Conservation (phyloP, 139 green algal species). For the Nannochloris sp. region DNA sequence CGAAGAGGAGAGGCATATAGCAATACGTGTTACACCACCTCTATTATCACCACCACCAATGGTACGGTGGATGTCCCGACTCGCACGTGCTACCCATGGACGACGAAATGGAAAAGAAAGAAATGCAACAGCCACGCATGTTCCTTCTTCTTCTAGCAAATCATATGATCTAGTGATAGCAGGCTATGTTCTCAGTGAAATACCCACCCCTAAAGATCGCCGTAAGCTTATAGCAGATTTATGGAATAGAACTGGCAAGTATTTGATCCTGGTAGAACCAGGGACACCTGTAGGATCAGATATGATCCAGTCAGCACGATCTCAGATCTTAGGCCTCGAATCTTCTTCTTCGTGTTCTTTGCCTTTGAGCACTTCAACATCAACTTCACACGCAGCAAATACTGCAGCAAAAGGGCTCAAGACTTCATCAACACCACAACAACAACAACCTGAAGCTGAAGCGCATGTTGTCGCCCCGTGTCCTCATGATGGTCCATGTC, state of each 20-base stretch:
- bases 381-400: not conserved
- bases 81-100: too few species aligned
- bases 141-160: too few species aligned
- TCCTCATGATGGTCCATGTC: slow-evolving; percentile 70
- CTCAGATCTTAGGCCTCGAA: slow-evolving; percentile 30
- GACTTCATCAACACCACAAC: not conserved
- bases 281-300: slow-evolving; percentile 56
- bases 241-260: slow-evolving; percentile 31
- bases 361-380: not conserved
- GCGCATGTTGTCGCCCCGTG: slow-evolving; percentile 75
- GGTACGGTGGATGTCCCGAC: too few species aligned
- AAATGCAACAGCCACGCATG: too few species aligned
- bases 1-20: too few species aligned
- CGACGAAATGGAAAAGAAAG: too few species aligned
- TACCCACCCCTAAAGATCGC: slow-evolving; percentile 26
- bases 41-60: too few species aligned
- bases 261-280: slow-evolving; percentile 71
- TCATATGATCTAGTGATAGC: slow-evolving; percentile 55
- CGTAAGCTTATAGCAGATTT: slow-evolving; percentile 18
- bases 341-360: not conserved
- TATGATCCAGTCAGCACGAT: slow-evolving; percentile 42
- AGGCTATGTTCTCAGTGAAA: slow-evolving; percentile 57
- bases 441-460: not conserved
- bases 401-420: slow-evolving; percentile 6
- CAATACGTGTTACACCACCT: too few species aligned